Conservation (phyloP, 2,329 filamentous ascomycete species). For the Ophiostoma novo-ulmi region DNA sequence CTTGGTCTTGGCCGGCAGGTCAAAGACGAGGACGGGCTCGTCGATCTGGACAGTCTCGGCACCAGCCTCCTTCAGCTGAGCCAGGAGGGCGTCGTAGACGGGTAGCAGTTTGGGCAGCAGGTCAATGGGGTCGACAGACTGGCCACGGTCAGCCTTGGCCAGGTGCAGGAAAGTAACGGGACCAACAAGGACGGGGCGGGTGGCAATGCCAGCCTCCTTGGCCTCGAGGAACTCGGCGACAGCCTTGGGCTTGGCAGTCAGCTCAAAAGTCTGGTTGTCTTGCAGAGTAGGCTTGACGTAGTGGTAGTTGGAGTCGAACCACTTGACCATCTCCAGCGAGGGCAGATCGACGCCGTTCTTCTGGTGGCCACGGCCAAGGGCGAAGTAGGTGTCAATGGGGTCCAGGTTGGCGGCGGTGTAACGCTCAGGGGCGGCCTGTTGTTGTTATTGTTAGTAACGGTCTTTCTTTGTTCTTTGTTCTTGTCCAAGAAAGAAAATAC, state of each 20-base stretch:
- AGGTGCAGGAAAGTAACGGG: conserved; percentile 97
- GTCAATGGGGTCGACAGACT: conserved; percentile 87
- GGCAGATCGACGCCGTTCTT: conserved; percentile 91
- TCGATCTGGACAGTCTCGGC: conserved; percentile 97
- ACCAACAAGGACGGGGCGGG: conserved; percentile 89
- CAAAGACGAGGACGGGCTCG: conserved; percentile 93
- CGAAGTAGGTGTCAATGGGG: conserved; percentile 94
- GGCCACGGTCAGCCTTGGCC: conserved; percentile 95
- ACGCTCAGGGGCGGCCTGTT: conserved; percentile 79
- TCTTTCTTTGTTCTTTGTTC: background rate
- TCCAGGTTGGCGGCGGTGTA: conserved; percentile 88
- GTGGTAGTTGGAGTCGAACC: conserved; percentile 99
- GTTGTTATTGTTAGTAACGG: conserved; percentile 13
- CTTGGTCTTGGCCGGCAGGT: conserved; percentile 85
- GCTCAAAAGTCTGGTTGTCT: conserved; percentile 94
- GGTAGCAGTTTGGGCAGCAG: conserved; percentile 90
- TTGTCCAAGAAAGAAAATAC: conserved; percentile 34
- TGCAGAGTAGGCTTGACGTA: conserved; percentile 99
- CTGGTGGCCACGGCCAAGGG: conserved; percentile 98
- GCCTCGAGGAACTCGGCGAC: conserved; percentile 92
- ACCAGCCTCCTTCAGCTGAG: conserved; percentile 91
- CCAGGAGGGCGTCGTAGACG: conserved; percentile 87
- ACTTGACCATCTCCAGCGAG: conserved; percentile 98
- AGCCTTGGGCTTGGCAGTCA: conserved; percentile 82
- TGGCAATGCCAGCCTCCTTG: conserved; percentile 90